Conservation (phyloP, 352 stramenopile genomes). For the Pythium guiyangense region DNA sequence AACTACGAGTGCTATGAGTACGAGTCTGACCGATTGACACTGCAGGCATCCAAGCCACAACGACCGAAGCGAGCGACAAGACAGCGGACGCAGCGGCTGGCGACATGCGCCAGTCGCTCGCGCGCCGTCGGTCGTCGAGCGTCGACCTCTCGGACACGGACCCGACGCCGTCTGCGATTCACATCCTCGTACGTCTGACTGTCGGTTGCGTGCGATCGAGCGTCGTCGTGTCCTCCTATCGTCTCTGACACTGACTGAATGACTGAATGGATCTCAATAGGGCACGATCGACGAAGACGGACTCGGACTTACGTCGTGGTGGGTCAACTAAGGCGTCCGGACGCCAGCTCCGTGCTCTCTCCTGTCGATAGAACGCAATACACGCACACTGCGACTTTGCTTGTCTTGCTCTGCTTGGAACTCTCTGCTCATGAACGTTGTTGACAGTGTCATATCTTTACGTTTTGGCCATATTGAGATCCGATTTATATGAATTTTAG, state of each 20-base stretch:
- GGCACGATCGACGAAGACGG: slow-evolving; percentile 87
- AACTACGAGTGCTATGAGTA: background rate
- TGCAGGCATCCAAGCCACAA: slow-evolving; percentile 82
- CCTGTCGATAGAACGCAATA: slow-evolving; percentile 4
- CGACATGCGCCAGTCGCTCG: slow-evolving; percentile 69
- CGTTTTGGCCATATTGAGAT: too few relatives aligned
- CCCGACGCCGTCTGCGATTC: slow-evolving; percentile 75
- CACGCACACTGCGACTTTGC: too few relatives aligned
- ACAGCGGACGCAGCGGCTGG: slow-evolving; percentile 23
- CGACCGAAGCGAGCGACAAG: slow-evolving; percentile 77
- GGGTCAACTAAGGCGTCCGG: slow-evolving; percentile 26
- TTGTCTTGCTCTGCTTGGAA: too few relatives aligned
- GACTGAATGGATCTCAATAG: slow-evolving; percentile 22
- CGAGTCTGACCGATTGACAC: background rate
- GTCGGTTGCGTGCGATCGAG: background rate
- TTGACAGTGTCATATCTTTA: too few relatives aligned
- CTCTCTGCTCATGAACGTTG: too few relatives aligned
- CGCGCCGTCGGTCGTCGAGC: slow-evolving; percentile 72
- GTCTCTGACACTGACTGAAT: too few relatives aligned
- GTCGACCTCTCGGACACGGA: slow-evolving; percentile 82
- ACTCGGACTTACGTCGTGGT: slow-evolving; percentile 83
- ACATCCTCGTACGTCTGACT: slow-evolving; percentile 72
- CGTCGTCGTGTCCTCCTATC: too few relatives aligned
- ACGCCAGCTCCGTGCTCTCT: too few relatives aligned
- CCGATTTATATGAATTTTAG: too few relatives aligned